Evolutionary conservation across 116 monocot species (phyloP), one percentile per base, ranked within the genome.

Genomic region (Zostera marina): DNA sequence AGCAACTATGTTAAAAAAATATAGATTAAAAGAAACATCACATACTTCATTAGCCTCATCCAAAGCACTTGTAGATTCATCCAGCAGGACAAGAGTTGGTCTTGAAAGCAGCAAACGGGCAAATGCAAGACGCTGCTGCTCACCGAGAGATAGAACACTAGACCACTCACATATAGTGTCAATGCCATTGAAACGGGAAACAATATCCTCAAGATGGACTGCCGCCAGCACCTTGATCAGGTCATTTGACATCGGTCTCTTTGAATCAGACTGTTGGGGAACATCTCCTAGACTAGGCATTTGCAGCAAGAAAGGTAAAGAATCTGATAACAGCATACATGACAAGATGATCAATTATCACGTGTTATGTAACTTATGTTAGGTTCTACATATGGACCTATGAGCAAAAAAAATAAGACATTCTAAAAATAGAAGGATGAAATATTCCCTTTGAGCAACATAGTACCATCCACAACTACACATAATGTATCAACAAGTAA

Each of bases 51-150:
- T 90, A 58, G 69, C 68, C 14, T 83, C 90, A 75, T 99, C 86
- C 20, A 98, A 67, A 66, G 86, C 98, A 70, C 98, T 99, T 61
- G 98, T 99, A 41, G 91, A 81, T 54, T 99, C 98, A 60, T 99
- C 98, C 69, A 99, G 39, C 22, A 99, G 72, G 56, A 79, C 77
- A 68, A 98, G 60, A 22, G 66, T 76, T 47, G 98, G 83, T 49
- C 79, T 78, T 51, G 98, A 59, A 5, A 99, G 81, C 48, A 99
- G 68, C 42, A 99, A 49, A 1, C 98, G 80, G 22, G 91, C 91
- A 75, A 99, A 90, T 42, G 98, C 98, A 71, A 99, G 91, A 32
- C 98, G 86, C 53, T 99, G 98, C 61, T 99, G 98, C 73, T 99
- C 98, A 41, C 98, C 98, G 38, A 99, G 83, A 32, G 98, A 99